A percentile compares a stretch with the other conserved stretches of the same genome.
Evolutionary conservation across 441 rosid genomes (phyloP).

Genomic region (Erodium trifolium): DNA sequence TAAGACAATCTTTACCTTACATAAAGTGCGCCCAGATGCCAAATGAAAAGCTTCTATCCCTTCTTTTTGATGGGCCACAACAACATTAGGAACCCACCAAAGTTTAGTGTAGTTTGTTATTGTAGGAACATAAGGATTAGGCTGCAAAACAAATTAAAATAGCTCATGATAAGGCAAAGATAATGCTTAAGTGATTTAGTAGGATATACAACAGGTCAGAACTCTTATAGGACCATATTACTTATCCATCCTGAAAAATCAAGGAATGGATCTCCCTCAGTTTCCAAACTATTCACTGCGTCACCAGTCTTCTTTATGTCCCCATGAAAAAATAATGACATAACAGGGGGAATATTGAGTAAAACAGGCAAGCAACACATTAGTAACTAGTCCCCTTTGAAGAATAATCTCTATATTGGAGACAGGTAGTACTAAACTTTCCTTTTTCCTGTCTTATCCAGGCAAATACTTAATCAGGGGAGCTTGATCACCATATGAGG

Average conservation of each 20-base stretch:
- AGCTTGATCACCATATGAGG: neutral
- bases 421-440: neutral
- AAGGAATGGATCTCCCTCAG: neutral
- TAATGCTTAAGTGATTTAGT: neutral
- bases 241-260: neutral
- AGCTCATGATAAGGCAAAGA: constrained; percentile 12
- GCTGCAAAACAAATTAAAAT: constrained; percentile 42
- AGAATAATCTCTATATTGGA: neutral
- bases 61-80: constrained; percentile 94
- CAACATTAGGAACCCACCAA: constrained; percentile 99
- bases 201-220: no score
- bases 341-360: neutral
- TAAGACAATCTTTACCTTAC: constrained; percentile 51
- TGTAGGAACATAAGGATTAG: constrained; percentile 68
- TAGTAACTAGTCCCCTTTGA: neutral
- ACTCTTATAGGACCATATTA: neutral
- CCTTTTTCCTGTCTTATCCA: neutral
- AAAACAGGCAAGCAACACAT: neutral
- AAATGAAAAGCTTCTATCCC: constrained; percentile 96
- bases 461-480: neutral
- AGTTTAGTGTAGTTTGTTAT: constrained; percentile 92
- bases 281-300: neutral
- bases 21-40: constrained; percentile 90
- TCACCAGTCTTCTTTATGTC: neutral
- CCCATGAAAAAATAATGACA: neutral